phyloP scores from a whole-genome alignment of 306 rosid genomes.

The Amphicarpaea edgeworthii region DNA sequence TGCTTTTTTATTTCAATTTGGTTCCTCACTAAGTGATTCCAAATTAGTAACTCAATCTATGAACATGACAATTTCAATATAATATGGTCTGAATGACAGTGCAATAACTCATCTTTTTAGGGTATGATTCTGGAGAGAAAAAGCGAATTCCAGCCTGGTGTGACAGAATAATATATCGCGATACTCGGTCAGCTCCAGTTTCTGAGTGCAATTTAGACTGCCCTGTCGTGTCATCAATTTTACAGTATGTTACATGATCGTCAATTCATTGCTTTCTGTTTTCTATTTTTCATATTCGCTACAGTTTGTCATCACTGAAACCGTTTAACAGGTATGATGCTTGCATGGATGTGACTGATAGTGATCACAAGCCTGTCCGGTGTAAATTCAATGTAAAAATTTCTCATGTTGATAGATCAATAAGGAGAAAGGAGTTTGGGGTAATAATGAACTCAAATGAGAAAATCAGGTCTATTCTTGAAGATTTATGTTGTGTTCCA shows the following conservation, averaged over 20 bases:
- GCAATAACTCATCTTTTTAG: conserved; percentile 53
- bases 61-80: conserved; percentile 41
- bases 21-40: conserved; percentile 26
- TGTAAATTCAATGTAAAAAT: conserved; percentile 82
- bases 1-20: conserved; percentile 32
- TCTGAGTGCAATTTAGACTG: conserved; percentile 80
- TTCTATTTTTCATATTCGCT: conserved; percentile 13
- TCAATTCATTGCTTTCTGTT: conserved; percentile 36
- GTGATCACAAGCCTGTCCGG: conserved; percentile 97
- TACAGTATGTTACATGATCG: conserved; percentile 72
- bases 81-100: conserved; percentile 33
- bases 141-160: conserved; percentile 99
- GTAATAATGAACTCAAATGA: conserved; percentile 68
- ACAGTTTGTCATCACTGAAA: conserved; percentile 40
- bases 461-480: conserved; percentile 70
- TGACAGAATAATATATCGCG: conserved; percentile 96
- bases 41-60: conserved; percentile 26
- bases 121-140: conserved; percentile 98
- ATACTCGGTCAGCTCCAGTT: conserved; percentile 67
- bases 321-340: conserved; percentile 84
- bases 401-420: conserved; percentile 87
- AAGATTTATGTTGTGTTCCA: conserved; percentile 71
- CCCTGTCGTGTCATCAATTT: conserved; percentile 86
- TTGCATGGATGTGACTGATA: conserved; percentile 96
- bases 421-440: conserved; percentile 85